phyloP scores from a whole-genome alignment of 345 rosid genomes.

The Odontarrhena argentea region DNA sequence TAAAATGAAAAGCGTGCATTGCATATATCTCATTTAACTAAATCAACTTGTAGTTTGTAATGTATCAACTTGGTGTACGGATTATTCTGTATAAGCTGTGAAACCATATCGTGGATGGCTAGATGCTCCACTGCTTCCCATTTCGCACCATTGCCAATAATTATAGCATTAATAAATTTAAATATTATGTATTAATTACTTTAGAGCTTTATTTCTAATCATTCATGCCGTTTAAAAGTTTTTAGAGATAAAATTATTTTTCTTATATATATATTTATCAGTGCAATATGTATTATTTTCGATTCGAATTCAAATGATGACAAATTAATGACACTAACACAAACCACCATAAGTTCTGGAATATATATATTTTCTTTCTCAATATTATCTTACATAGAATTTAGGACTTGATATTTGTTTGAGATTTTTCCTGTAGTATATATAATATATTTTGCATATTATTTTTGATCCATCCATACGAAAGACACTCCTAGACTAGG shows the following conservation, averaged over 20 bases:
- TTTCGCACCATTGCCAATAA: constrained; percentile 18
- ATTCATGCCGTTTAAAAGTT: background rate
- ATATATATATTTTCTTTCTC: no score
- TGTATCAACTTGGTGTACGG: constrained; percentile 37
- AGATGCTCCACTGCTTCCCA: constrained; percentile 31
- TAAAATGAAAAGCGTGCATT: background rate
- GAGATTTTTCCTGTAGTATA: no score
- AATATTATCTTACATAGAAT: no score
- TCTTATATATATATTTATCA: no score
- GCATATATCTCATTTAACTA: constrained; percentile 12
- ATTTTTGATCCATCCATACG: no score
- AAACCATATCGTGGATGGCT: constrained; percentile 28
- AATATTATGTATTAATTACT: background rate
- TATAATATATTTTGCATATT: no score
- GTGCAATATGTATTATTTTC: no score
- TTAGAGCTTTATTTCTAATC: background rate
- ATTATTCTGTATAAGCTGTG: constrained; percentile 31
- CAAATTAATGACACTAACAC: no score
- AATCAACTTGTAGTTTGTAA: constrained; percentile 26
- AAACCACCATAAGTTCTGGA: no score
- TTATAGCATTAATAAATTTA: background rate
- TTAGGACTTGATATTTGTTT: no score
- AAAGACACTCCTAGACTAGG: no score
- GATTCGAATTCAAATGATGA: no score
- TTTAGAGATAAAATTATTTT: background rate